phyloP scores from a whole-genome alignment of 306 rosid species.

The Echinosophora koreensis region DNA sequence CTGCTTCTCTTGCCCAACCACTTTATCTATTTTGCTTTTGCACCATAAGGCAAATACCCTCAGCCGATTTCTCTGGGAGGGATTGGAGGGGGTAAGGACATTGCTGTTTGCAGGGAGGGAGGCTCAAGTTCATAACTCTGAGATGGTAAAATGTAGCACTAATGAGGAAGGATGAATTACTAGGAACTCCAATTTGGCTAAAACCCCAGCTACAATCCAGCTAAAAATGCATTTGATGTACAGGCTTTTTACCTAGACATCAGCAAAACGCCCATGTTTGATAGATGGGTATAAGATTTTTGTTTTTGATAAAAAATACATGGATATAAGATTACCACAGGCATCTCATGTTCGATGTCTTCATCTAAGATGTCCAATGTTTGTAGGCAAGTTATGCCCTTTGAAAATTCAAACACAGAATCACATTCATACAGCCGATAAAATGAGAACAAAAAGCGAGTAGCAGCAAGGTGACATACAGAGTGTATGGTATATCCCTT shows the following conservation, averaged over 20 bases:
- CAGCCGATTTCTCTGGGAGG: not conserved
- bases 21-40: not conserved
- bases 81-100: not conserved
- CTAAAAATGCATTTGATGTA: not conserved
- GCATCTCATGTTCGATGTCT: no score
- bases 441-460: not conserved
- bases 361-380: not conserved
- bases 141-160: not conserved
- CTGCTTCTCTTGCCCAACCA: not conserved
- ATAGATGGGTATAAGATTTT: no score
- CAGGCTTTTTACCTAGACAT: no score
- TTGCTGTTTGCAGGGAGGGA: not conserved
- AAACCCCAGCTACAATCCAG: not conserved
- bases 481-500: no score
- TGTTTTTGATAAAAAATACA: no score
- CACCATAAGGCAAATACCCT: not conserved
- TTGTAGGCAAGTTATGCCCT: not conserved
- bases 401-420: not conserved
- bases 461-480: not conserved
- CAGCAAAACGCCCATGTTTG: no score
- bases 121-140: not conserved
- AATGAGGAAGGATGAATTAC: not conserved
- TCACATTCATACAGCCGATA: not conserved
- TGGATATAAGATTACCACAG: no score
- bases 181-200: not conserved